Base-by-base conservation (phyloP, 2,329 filamentous ascomycete species). In the Aspergillus eucalypticola region DNA sequence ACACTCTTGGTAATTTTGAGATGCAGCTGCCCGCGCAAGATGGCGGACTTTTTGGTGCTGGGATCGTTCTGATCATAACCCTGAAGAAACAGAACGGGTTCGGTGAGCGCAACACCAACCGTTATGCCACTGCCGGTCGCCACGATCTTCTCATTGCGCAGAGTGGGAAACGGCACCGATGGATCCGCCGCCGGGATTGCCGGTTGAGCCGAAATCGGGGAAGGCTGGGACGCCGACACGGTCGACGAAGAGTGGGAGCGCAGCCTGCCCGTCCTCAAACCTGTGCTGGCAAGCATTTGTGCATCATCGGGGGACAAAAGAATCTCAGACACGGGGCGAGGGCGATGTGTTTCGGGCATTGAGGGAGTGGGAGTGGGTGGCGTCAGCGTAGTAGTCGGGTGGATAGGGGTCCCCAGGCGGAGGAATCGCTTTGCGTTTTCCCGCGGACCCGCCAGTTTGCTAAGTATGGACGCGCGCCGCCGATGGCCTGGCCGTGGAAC, bases 1-100 rank as follows among this genome's bases (percentile, higher is more conserved):
- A 92, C 87, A 65, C 91, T 90, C 73, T 98, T 98, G 49, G 90
- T 88, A 11, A 98, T 85, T 61, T 89, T 89, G 41, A 99, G 75
- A 69, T 91, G 89, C 58, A 99, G 77, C 66, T 88, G 92, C 17
- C 95, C 95, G 58, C 95, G 86, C 13, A 99, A 82, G 72, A 99
- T 88, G 1, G 93, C 90, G 6, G 92, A 94, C 56, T 84, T 89
- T 54, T 86, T 83, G 2, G 84, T 83, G 10, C 86, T 84, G 3
- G 76, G 72, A 44, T 82, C 79, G 64, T 77, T 77, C 8, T 78
- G 75, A 63, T 82, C 80, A 61, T 81, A 81, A 2, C 79, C 79
- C 57, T 81, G 78, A n/a, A 82, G 72, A 60, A 78, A 82, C 11
- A 82, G 69, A 0, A 82, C 76, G 1, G 80, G 80, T 59, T 82